phyloP scores from a whole-genome alignment of 257 asterid species.

The Sherardia arvensis region DNA sequence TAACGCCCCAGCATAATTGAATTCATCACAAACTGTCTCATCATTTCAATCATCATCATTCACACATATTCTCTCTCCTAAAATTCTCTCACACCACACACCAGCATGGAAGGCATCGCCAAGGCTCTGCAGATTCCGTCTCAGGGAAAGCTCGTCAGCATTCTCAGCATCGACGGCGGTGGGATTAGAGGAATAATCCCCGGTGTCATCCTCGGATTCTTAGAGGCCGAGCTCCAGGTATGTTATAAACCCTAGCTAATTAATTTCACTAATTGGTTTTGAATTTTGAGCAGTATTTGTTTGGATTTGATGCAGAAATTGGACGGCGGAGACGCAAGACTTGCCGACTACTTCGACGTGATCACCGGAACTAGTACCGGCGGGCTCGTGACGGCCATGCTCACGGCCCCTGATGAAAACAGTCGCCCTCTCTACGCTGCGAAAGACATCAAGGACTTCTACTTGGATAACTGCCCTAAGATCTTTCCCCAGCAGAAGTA shows the following conservation, averaged over 20 bases:
- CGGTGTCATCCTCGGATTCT: slow-evolving; percentile 27
- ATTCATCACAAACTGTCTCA: background rate
- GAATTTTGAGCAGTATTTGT: background rate
- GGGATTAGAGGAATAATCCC: slow-evolving; percentile 53
- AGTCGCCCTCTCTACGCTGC: slow-evolving; percentile 23
- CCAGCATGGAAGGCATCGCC: background rate
- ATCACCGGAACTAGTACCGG: slow-evolving; percentile 21
- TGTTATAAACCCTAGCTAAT: no score
- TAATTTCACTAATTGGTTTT: background rate
- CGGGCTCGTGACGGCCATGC: slow-evolving; percentile 18
- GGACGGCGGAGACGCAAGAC: slow-evolving; percentile 17
- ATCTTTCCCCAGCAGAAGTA: slow-evolving; percentile 52
- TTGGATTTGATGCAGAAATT: background rate
- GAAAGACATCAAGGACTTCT: slow-evolving; percentile 47
- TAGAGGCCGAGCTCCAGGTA: slow-evolving; percentile 40
- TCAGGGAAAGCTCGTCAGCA: slow-evolving; percentile 29
- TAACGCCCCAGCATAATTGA: no score
- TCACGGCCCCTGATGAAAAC: slow-evolving; percentile 10
- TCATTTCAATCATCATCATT: background rate
- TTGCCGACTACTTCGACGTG: slow-evolving; percentile 20
- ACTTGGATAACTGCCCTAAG: slow-evolving; percentile 44
- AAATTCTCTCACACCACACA: background rate
- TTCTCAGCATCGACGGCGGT: slow-evolving; percentile 52
- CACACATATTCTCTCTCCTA: background rate
- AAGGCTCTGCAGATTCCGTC: slow-evolving; percentile 24